These are phyloP conservation scores for Claviceps sp. DNA, from an alignment of 2,329 filamentous ascomycete species.

Conservation along the genomic window DNA sequence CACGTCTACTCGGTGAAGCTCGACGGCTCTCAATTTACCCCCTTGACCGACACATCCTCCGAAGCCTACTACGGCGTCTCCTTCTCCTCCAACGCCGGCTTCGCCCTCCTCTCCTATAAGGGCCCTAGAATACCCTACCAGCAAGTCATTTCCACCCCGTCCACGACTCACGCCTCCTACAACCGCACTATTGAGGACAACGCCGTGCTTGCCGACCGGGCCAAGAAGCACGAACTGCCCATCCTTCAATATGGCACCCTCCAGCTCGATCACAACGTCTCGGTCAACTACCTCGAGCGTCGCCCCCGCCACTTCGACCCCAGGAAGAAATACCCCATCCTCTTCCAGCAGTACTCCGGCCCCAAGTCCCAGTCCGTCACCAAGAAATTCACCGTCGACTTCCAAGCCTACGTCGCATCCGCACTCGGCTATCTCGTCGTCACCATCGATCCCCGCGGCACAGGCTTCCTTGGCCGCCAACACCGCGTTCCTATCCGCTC, in stretches of 20 bases:
- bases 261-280: conserved; percentile 62
- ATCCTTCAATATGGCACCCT: conserved; percentile 72
- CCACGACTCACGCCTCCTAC: conserved; percentile 43
- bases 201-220: conserved; percentile 50
- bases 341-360: conserved; percentile 91
- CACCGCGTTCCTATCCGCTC: conserved; percentile 71
- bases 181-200: conserved; percentile 71
- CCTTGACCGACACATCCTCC: conserved; percentile 59
- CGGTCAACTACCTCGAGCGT: conserved; percentile 63
- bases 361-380: conserved; percentile 83
- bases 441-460: conserved; percentile 86
- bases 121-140: conserved; percentile 86
- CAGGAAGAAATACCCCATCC: conserved; percentile 77
- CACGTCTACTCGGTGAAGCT: conserved; percentile 86
- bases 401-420: conserved; percentile 78
- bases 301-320: conserved; percentile 79
- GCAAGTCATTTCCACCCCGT: conserved; percentile 73
- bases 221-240: conserved; percentile 67
- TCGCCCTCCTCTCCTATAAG: conserved; percentile 68
- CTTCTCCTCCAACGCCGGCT: conserved; percentile 73
- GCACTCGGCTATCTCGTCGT: conserved; percentile 85
- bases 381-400: conserved; percentile 72
- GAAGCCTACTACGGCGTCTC: conserved; percentile 72
- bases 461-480: conserved; percentile 76
- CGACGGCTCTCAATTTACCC: conserved; percentile 57